A percentile compares a stretch with the other conserved stretches of the same genome.
Evolutionary conservation across 768 basidiomycete genomes (phyloP).

Genomic region (Pleurotus cornucopiae): DNA sequence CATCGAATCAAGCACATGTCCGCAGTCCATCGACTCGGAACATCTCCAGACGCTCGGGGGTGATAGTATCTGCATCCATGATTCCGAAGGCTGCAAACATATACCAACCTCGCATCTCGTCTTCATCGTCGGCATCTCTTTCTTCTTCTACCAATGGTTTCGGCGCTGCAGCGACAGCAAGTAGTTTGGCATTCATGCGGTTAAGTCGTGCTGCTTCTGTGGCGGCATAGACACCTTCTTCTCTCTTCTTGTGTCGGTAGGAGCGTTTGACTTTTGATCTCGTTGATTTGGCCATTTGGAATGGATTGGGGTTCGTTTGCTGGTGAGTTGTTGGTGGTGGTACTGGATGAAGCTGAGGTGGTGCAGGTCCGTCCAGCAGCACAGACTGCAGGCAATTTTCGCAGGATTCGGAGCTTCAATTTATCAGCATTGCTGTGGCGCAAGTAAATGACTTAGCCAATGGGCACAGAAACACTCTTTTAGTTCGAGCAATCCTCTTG

Average conservation of each 20-base stretch:
- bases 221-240: constrained; percentile 70
- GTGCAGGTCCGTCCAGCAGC: no score
- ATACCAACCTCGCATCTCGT: constrained; percentile 62
- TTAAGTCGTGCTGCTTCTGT: constrained; percentile 73
- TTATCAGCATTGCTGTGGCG: not conserved
- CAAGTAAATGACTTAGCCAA: no score
- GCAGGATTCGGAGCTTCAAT: constrained; percentile 11
- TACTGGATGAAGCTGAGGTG: not conserved
- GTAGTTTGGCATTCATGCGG: constrained; percentile 66
- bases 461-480: no score
- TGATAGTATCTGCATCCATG: constrained; percentile 56
- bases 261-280: constrained; percentile 79
- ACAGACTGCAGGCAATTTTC: constrained; percentile 10
- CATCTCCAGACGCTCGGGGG: constrained; percentile 42
- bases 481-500: no score
- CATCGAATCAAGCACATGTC: constrained; percentile 1
- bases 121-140: constrained; percentile 26
- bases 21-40: constrained; percentile 11
- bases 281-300: constrained; percentile 75
- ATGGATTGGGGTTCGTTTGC: not conserved
- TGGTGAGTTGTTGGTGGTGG: not conserved
- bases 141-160: constrained; percentile 26
- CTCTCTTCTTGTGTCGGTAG: constrained; percentile 75
- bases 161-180: constrained; percentile 39
- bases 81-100: constrained; percentile 53